Evolutionary conservation across 2,329 filamentous ascomycete genomes (phyloP).

Genomic region (Colletotrichum echinochloae): DNA sequence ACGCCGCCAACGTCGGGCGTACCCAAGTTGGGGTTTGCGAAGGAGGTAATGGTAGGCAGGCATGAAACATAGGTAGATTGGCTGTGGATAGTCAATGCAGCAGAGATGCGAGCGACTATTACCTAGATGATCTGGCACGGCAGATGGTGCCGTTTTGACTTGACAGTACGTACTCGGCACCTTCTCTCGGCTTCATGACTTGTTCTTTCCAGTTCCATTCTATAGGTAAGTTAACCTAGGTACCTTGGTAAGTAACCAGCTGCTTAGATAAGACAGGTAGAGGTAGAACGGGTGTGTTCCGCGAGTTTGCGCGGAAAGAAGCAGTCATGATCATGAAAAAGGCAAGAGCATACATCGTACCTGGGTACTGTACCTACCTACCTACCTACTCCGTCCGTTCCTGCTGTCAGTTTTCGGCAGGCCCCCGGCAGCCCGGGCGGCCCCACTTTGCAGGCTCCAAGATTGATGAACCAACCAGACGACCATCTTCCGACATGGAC

Average conservation of each 20-base stretch:
- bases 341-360: constrained; percentile 1
- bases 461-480: constrained; percentile 17
- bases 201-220: neutral
- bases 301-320: neutral
- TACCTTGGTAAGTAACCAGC: no score
- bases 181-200: neutral
- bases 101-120: neutral
- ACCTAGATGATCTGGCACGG: neutral
- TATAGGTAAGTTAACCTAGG: no score
- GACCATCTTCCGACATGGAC: no score
- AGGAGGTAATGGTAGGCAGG: neutral
- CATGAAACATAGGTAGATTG: neutral
- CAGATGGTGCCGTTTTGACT: constrained; percentile 1
- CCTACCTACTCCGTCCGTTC: neutral
- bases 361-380: no score
- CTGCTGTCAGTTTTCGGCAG: neutral
- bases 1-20: constrained; percentile 24
- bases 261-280: no score
- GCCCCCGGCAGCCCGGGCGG: constrained; percentile 9
- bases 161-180: neutral
- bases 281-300: no score
- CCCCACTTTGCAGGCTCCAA: constrained; percentile 35
- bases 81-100: constrained; percentile 1
- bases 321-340: constrained; percentile 1
- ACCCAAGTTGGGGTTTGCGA: neutral